Evolutionary conservation across 148 eudicot species (phyloP).

Genomic region (Cornus kousa): DNA sequence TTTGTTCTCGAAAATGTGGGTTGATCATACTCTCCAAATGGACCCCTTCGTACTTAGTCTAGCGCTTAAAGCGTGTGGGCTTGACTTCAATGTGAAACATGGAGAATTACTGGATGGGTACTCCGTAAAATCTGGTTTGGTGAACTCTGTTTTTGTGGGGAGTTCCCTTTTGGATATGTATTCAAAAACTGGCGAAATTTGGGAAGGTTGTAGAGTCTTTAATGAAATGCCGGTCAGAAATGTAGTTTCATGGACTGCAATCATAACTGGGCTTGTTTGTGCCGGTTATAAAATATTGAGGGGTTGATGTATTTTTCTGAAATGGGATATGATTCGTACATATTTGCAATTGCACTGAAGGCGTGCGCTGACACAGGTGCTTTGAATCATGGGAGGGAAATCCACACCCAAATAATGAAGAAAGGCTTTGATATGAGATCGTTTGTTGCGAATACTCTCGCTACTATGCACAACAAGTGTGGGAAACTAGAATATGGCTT

Average conservation of each 20-base stretch:
- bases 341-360: slow-evolving; percentile 82
- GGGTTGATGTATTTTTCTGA: slow-evolving; percentile 69
- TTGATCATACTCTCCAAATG: slow-evolving; percentile 34
- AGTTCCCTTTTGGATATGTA: slow-evolving; percentile 90
- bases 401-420: slow-evolving; percentile 67
- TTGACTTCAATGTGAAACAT: slow-evolving; percentile 22
- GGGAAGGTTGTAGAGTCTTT: slow-evolving; percentile 66
- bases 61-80: slow-evolving; percentile 83
- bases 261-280: slow-evolving; percentile 79
- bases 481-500: slow-evolving; percentile 75
- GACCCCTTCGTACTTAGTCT: slow-evolving; percentile 71
- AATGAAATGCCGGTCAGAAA: slow-evolving; percentile 82
- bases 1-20: slow-evolving; percentile 65
- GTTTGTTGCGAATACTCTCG: slow-evolving; percentile 73
- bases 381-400: slow-evolving; percentile 64
- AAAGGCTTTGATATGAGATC: slow-evolving; percentile 54
- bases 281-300: slow-evolving; percentile 51
- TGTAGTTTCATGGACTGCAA: slow-evolving; percentile 90
- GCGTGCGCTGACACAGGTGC: slow-evolving; percentile 68
- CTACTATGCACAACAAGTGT: slow-evolving; percentile 81
- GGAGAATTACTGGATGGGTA: slow-evolving; percentile 66
- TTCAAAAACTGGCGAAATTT: slow-evolving; percentile 50
- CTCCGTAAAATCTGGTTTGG: slow-evolving; percentile 54
- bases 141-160: slow-evolving; percentile 78
- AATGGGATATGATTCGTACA: slow-evolving; percentile 67